Base-by-base conservation (phyloP, 1,284 basidiomycete species). In the Heterobasidion irregulare region DNA sequence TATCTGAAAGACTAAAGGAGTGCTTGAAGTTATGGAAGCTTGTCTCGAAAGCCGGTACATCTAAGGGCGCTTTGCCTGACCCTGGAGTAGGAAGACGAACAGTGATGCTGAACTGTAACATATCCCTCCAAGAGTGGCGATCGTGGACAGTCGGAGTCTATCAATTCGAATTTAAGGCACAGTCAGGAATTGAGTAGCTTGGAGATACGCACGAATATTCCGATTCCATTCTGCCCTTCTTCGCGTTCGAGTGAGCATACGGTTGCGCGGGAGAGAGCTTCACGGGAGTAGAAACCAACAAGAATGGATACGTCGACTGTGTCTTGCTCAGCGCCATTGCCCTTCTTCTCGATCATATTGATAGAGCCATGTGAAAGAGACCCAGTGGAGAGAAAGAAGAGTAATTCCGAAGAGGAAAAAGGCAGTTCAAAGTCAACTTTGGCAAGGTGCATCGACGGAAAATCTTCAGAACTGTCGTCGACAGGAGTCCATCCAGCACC, bases 351-450 rank as follows among this genome's bases (percentile, higher is more conserved):
- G 1, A 53, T 38, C 48, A 66, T 57, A 36, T 60, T 44, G 52
- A 71, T 57, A 16, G 54, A 8, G n/a, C 68, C 68, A 36, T 63
- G 55, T 2, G 65, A 59, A 33, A 64, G 56, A 36, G 52, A 16
- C 1, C 67, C 68, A 19, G 54, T 56, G 47, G 60, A 52, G 12
- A 65, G 12, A 53, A 69, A 62, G 55, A 66, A 63, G n/a, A 69
- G 57, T 48, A 62, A 41, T n/a, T 66, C 60, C 3, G 65, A 63
- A 41, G 38, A 41, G 47, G 52, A 43, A 3, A 65, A 38, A 1
- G 67, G 66, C 9, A 68, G 63, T 5, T 60, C 47, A 48, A 67
- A 54, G 8, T 58, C 57, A 1, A 64, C 59, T 49, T 56, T 50
- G 0, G 64, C 64, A 33, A 50, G 44, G 35, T 61, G 48, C 32